These are phyloP conservation scores for Tylopilus sp. DNA, from an alignment of 768 basidiomycete species.

Conservation along the genomic window DNA sequence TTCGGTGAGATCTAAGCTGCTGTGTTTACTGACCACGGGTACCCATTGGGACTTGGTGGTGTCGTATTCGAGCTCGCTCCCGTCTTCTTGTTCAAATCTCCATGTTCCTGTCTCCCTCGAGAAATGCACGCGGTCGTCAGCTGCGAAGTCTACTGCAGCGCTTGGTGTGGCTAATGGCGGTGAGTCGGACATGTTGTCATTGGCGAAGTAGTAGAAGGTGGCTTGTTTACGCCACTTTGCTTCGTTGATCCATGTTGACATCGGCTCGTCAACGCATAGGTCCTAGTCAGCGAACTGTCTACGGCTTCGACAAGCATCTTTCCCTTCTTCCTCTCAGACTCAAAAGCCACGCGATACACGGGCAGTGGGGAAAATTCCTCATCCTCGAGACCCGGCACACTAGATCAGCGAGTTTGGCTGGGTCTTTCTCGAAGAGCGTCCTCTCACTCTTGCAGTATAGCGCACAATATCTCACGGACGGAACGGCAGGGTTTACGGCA, in stretches of 20 bases:
- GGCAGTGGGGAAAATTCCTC: conserved; percentile 19
- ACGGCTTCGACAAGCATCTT: conserved; percentile 17
- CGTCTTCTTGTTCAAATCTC: conserved; percentile 88
- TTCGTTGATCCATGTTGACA: no score
- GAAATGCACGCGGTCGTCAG: conserved; percentile 81
- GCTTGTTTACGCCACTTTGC: conserved; percentile 42
- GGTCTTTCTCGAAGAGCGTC: conserved; percentile 23
- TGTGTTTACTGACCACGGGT: conserved; percentile 60
- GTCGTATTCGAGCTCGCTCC: conserved; percentile 89
- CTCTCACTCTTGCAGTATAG: conserved; percentile 13
- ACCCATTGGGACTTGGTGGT: conserved; percentile 73
- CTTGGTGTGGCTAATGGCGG: conserved; percentile 50
- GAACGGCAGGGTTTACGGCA: conserved; percentile 21
- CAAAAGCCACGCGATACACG: conserved; percentile 21
- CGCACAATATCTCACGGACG: conserved; percentile 21
- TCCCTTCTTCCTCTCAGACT: conserved; percentile 20
- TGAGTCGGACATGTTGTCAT: conserved; percentile 23
- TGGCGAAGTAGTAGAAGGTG: conserved; percentile 5
- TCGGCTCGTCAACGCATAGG: conserved; percentile 5
- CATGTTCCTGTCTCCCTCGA: conserved; percentile 73
- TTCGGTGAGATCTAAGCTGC: background rate
- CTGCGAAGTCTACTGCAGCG: conserved; percentile 63
- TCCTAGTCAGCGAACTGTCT: conserved; percentile 10
- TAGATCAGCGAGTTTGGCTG: conserved; percentile 21
- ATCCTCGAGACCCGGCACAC: conserved; percentile 17